Percentiles rank a stretch among this genome's conserved stretches.
Evolutionary conservation across 2,329 filamentous ascomycete species (phyloP).

Genomic region (Xylariaceae sp.): DNA sequence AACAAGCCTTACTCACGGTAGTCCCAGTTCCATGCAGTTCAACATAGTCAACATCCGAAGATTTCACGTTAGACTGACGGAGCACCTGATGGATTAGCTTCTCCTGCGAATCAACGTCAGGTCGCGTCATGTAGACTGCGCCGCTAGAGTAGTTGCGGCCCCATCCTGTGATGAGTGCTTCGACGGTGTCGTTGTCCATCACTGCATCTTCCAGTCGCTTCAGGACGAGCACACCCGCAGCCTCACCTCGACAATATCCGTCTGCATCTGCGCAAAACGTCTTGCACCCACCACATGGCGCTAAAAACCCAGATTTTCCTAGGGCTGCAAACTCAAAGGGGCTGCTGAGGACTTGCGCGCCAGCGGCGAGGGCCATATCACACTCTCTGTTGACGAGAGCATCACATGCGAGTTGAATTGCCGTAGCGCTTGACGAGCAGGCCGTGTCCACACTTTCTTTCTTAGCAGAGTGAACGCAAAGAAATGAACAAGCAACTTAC

Average conservation of each 20-base stretch:
- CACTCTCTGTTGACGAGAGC: conserved; percentile 28
- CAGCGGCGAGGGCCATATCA: conserved; percentile 20
- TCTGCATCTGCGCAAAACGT: conserved; percentile 38
- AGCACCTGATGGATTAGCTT: conserved; percentile 23
- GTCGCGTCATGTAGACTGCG: conserved; percentile 53
- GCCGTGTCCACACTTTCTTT: conserved; percentile 27
- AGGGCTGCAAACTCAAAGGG: conserved; percentile 18
- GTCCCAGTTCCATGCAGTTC: conserved; percentile 69
- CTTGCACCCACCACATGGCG: conserved; percentile 23
- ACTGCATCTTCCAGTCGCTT: conserved; percentile 35
- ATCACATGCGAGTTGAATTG: conserved; percentile 34
- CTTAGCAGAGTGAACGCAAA: background rate
- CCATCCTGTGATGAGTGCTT: conserved; percentile 42
- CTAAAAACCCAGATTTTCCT: conserved; percentile 21
- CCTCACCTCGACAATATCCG: conserved; percentile 38
- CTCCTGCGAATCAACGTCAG: conserved; percentile 30
- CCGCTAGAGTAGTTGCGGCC: conserved; percentile 68
- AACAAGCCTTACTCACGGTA: conserved; percentile 39
- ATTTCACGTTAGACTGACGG: conserved; percentile 6
- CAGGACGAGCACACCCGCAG: conserved; percentile 22
- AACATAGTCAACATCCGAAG: conserved; percentile 51
- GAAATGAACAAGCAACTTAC: conserved; percentile 2
- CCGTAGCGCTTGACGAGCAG: conserved; percentile 33
- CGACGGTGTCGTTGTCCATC: conserved; percentile 41
- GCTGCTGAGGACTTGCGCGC: conserved; percentile 13